These are phyloP conservation scores for Tetracladium setigerum DNA, from an alignment of 495 filamentous ascomycete species.

Conservation along the genomic window DNA sequence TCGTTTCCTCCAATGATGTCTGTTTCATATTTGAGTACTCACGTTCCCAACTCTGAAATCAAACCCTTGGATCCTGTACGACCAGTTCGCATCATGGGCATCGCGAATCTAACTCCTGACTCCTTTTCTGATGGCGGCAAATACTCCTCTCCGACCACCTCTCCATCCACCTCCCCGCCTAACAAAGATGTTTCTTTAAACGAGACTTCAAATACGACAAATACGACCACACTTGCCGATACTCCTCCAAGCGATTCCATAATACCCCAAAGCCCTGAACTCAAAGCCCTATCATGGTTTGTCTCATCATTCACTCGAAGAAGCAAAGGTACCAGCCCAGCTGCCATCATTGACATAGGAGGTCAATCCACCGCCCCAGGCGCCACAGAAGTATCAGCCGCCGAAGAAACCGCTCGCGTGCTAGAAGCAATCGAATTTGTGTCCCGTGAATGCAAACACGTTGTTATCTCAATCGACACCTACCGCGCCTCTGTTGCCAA, in stretches of 20 bases:
- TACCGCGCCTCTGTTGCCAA: slow-evolving; percentile 83
- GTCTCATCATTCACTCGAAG: slow-evolving; percentile 48
- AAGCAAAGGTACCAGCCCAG: too few species aligned
- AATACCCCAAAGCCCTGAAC: slow-evolving; percentile 20
- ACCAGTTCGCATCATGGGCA: slow-evolving; percentile 80
- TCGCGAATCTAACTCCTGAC: slow-evolving; percentile 92
- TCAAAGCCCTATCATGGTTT: slow-evolving; percentile 34
- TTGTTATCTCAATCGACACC: slow-evolving; percentile 83
- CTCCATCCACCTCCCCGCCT: too few species aligned
- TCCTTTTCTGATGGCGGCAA: slow-evolving; percentile 91
- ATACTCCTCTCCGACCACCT: too few species aligned
- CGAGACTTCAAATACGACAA: too few species aligned
- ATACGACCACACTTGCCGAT: slow-evolving; percentile 23
- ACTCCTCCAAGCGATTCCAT: background rate
- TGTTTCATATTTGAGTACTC: slow-evolving; percentile 60
- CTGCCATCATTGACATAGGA: slow-evolving; percentile 84
- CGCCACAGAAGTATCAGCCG: slow-evolving; percentile 51
- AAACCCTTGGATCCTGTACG: slow-evolving; percentile 55
- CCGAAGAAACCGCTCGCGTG: slow-evolving; percentile 72
- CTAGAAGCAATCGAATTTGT: slow-evolving; percentile 70
- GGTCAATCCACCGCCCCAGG: slow-evolving; percentile 86
- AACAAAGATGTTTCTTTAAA: too few species aligned
- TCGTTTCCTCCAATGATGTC: slow-evolving; percentile 36
- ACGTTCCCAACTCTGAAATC: slow-evolving; percentile 64
- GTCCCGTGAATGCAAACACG: slow-evolving; percentile 48